Evolutionary conservation across 139 green algal species (phyloP).

Genomic region (Volvox africanus): DNA sequence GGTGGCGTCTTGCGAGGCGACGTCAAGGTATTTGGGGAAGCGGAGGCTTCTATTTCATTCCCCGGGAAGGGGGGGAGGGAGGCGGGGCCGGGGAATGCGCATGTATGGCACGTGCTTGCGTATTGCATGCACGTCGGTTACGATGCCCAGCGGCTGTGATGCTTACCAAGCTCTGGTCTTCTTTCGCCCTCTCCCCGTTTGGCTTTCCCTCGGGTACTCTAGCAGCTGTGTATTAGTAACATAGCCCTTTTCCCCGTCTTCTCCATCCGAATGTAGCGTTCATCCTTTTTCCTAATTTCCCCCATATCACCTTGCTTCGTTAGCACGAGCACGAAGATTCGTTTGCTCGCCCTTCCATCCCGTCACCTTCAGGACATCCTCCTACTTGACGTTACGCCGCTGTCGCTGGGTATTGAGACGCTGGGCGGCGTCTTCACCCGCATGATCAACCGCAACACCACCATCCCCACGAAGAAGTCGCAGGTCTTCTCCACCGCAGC

Average conservation of each 20-base stretch:
- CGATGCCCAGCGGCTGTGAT: too few species aligned
- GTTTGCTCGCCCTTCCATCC: neutral
- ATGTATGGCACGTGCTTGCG: too few species aligned
- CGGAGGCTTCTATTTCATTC: neutral
- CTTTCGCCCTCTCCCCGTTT: too few species aligned
- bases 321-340: too few species aligned
- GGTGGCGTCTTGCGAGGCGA: conserved; percentile 95
- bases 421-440: conserved; percentile 99
- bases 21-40: conserved; percentile 78
- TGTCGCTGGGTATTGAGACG: conserved; percentile 99
- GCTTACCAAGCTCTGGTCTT: too few species aligned
- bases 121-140: neutral
- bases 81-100: too few species aligned
- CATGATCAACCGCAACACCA: conserved; percentile 99
- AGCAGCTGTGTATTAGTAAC: too few species aligned
- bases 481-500: conserved; percentile 97
- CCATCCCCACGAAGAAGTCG: conserved; percentile 98
- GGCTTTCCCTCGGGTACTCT: neutral
- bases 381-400: conserved; percentile 98
- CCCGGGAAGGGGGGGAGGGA: neutral
- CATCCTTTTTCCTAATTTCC: neutral
- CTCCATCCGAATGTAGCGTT: too few species aligned
- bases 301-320: neutral
- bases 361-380: conserved; percentile 87
- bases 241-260: too few species aligned